A percentile compares a stretch with the other conserved stretches of the same genome.
Evolutionary conservation across 2,329 filamentous ascomycete genomes (phyloP).

Genomic region (Fulvia fulva): DNA sequence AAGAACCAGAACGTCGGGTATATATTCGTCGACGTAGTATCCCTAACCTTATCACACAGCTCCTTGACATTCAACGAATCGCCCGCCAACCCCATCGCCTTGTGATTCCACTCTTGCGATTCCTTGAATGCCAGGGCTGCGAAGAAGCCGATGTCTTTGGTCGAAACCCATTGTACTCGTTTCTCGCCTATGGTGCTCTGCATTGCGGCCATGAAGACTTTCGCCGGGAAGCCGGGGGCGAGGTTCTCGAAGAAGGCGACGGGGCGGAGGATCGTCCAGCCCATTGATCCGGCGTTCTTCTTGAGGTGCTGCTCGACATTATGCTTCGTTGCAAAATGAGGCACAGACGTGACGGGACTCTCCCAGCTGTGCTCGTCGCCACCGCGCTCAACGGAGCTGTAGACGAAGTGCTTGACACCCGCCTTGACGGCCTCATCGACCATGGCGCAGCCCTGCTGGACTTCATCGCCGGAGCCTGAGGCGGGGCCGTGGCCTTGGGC

Average conservation of each 20-base stretch:
- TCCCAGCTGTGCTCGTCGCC: slow-evolving; percentile 52
- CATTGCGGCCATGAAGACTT: slow-evolving; percentile 49
- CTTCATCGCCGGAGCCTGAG: slow-evolving; percentile 34
- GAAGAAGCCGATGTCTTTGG: slow-evolving; percentile 52
- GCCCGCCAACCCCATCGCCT: slow-evolving; percentile 49
- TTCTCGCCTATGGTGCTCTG: slow-evolving; percentile 34
- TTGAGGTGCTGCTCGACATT: slow-evolving; percentile 59
- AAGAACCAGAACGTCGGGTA: slow-evolving; percentile 45
- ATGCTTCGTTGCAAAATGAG: slow-evolving; percentile 56
- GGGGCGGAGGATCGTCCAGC: slow-evolving; percentile 58
- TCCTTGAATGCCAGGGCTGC: slow-evolving; percentile 47
- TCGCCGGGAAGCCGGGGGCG: slow-evolving; percentile 45
- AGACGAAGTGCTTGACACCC: slow-evolving; percentile 60
- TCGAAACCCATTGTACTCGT: slow-evolving; percentile 39
- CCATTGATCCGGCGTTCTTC: slow-evolving; percentile 48
- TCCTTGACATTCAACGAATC: slow-evolving; percentile 51
- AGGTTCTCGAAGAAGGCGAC: slow-evolving; percentile 63
- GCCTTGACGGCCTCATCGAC: slow-evolving; percentile 56
- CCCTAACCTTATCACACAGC: slow-evolving; percentile 46
- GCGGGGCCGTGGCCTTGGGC: background rate
- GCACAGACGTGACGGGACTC: slow-evolving; percentile 51
- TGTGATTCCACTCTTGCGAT: slow-evolving; percentile 44
- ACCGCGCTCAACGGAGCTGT: slow-evolving; percentile 61
- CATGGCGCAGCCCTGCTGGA: slow-evolving; percentile 55
- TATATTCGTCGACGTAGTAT: slow-evolving; percentile 42